phyloP scores from a whole-genome alignment of 768 basidiomycete genomes.

The Collybiopsis confluens region DNA sequence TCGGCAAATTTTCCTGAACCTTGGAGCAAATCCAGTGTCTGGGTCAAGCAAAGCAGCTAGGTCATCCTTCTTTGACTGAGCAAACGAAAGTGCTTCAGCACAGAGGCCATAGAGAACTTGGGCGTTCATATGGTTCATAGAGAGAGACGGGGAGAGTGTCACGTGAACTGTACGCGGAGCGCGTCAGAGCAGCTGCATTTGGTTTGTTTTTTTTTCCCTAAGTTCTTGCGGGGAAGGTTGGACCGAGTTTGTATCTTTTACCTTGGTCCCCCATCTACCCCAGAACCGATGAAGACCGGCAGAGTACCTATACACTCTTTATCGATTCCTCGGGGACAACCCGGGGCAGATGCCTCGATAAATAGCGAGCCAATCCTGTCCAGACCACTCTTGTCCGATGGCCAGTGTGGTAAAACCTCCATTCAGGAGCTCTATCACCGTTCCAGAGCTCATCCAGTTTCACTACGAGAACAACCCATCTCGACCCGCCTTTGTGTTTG shows the following conservation, averaged over 20 bases:
- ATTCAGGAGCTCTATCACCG: constrained; percentile 14
- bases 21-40: constrained; percentile 66
- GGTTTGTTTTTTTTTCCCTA: too few species aligned
- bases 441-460: constrained; percentile 20
- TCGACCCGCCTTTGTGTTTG: constrained; percentile 18
- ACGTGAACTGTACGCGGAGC: too few species aligned
- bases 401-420: constrained; percentile 7
- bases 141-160: background rate
- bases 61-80: constrained; percentile 54
- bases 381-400: background rate
- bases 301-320: background rate
- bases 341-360: too few species aligned
- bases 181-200: too few species aligned
- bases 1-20: constrained; percentile 45
- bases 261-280: background rate
- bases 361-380: too few species aligned
- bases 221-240: too few species aligned
- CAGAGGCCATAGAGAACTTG: constrained; percentile 58
- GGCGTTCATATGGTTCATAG: constrained; percentile 36
- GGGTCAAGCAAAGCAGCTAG: constrained; percentile 61
- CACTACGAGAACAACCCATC: constrained; percentile 19
- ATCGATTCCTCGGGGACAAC: background rate
- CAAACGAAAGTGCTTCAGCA: constrained; percentile 61
- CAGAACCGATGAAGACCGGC: background rate
- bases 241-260: too few species aligned